Conservation (phyloP, 441 rosid genomes). For the Pelargonium hybrid region DNA sequence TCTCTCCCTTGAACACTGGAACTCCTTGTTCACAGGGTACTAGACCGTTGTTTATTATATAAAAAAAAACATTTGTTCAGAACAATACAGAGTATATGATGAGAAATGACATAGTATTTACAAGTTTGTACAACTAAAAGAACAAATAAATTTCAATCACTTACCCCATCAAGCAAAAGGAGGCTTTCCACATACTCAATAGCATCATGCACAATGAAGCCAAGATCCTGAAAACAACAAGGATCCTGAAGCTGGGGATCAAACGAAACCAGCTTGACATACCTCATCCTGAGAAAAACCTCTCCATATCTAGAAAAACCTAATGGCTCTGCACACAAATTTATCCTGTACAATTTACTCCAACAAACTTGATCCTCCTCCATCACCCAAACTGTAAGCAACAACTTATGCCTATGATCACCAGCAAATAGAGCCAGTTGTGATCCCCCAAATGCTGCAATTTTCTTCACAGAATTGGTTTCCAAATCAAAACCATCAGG, state of each 20-base stretch:
- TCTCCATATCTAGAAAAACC: neutral
- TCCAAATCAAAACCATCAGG: neutral
- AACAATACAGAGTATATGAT: no score
- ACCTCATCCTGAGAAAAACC: neutral
- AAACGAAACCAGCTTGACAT: neutral
- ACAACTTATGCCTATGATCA: neutral
- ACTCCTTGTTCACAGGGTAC: no score
- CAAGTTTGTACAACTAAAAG: neutral
- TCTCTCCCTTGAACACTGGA: no score
- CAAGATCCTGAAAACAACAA: neutral
- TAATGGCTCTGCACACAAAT: neutral
- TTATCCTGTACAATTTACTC: neutral
- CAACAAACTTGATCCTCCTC: neutral
- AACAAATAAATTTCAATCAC: neutral
- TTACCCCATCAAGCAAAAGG: slow-evolving; percentile 2
- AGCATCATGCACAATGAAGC: neutral
- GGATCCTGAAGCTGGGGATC: neutral
- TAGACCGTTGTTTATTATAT: no score
- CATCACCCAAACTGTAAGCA: neutral
- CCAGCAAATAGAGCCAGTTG: neutral
- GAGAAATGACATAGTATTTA: neutral
- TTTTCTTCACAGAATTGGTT: neutral
- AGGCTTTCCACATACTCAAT: neutral
- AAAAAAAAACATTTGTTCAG: no score
- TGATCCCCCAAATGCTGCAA: neutral